Base-by-base conservation (phyloP, 768 basidiomycete species). In the Phanerochaete carnosa region DNA sequence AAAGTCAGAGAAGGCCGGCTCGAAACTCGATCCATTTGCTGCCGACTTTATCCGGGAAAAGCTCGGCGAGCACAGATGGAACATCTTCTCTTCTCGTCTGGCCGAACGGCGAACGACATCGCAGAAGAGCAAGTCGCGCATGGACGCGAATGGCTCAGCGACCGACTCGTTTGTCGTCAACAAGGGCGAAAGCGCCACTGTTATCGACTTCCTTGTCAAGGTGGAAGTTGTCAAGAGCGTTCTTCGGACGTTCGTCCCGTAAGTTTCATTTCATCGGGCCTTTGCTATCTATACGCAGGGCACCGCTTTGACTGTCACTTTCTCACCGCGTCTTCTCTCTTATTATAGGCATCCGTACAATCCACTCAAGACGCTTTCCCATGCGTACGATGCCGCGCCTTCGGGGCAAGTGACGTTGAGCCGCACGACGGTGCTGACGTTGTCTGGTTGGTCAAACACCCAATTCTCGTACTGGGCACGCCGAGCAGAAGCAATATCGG, bases 381-480 rank as follows among this genome's bases (percentile, higher is more conserved):
- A 81, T 69, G 66, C 68, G 11, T 82, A 73, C 62, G 56, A 68
- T 23, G 66, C 58, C 54, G 74, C 77, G 43, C 78, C 79, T 37
- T 68, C 72, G 12, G 81, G 80, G 43, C 72, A 72, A 59, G 81
- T 81, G 54, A 76, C 74, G 28, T 74, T 81, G 55, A 82, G 79
- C 25, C 78, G 81, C 45, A 75, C 79, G 39, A 77, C 78, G 46
- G 76, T 81, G 55, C 77, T 81, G 53, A 69, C 76, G 47, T 74
- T 81, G 53, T 80, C 80, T 5, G 80, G 80, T 60, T 82, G 80
- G 80, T 82, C 80, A 22, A 81, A 82, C 53, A 81, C 80, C 9
- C 81, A 82, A 59, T 81, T 81, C 53, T 82, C 80, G 49, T 82
- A 82, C 61, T 81, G 80, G 81, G 78, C 80, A n/a, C 79, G 80